Base-by-base conservation (phyloP, 257 asterid genomes). In the Asclepias syriaca region DNA sequence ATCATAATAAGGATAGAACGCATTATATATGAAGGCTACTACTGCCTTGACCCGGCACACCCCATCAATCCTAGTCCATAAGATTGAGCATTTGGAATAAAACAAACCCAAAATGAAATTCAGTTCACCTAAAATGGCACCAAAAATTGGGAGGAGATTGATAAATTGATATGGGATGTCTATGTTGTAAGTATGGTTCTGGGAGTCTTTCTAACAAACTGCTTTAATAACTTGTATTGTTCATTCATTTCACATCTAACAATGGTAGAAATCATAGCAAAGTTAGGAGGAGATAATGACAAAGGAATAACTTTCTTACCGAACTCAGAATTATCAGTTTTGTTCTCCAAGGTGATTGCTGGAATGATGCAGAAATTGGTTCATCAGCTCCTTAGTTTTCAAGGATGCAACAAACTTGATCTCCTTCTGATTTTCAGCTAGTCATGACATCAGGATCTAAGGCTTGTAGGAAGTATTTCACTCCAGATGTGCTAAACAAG, bases 91-190 rank as follows among this genome's bases (percentile, higher is more conserved):
- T 59, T 27, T 59, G 43, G 2, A 18, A 14, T 6, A 68, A 27
- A 68, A 49, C 43, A 24, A 68, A 48, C 7, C 45, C 45, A 40
- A 4, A 43, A 2, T 43, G 48, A 43, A 43, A 8, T 9, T 43
- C 48, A 71, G 53, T 53, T 60, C 68, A 27, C 69, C 54, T 64
- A 77, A 58, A 56, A 77, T 58, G 34, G 69, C 74, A 40, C 72
- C 48, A 70, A 74, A 77, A 39, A 14, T 46, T 6, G 49, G 4
- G 57, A 77, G 64, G 61, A 72, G 66, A 70, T 66, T 34, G 14
- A 70, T 32, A 43, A 77, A 57, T 69, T 72, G 57, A 59, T 65
- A 55, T 12, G 70, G 45, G 60, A 39, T 55, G 39, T 66, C 66
- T 39, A 37, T 18, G 14, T 22, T 14, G 21, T 22, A 50, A 70